These are phyloP conservation scores for Zygoascus flipseniorum DNA, from an alignment of 805 yeast genomes.

Conservation along the genomic window DNA sequence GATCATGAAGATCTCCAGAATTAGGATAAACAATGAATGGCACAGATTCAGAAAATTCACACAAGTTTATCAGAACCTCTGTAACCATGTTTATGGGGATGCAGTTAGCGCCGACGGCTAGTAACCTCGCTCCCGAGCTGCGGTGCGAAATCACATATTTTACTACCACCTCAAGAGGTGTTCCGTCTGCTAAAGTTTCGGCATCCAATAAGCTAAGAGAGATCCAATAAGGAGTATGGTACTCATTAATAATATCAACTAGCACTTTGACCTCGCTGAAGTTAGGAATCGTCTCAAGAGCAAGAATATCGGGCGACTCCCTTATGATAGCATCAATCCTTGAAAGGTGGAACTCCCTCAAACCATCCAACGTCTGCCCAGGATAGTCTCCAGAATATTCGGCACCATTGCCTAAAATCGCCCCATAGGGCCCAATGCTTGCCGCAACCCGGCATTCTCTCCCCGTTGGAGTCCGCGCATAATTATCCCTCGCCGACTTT, in stretches of 20 bases:
- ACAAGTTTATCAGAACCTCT: constrained; percentile 33
- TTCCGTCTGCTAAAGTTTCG: constrained; percentile 43
- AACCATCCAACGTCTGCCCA: constrained; percentile 25
- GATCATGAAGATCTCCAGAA: constrained; percentile 61
- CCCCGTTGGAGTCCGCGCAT: constrained; percentile 2
- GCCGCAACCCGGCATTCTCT: constrained; percentile 44
- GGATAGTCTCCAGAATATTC: constrained; percentile 69
- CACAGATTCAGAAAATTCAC: constrained; percentile 12
- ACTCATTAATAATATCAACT: constrained; percentile 31
- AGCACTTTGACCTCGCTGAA: constrained; percentile 47
- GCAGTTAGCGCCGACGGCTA: constrained; percentile 63
- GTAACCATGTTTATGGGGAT: constrained; percentile 39
- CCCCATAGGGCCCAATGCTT: constrained; percentile 73
- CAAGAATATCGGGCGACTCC: constrained; percentile 42
- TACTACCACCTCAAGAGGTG: constrained; percentile 31
- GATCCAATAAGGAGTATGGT: constrained; percentile 34
- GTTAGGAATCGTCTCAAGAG: constrained; percentile 68
- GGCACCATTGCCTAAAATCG: constrained; percentile 54
- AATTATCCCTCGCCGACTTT: constrained; percentile 18
- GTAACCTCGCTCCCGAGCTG: background rate
- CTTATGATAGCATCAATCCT: constrained; percentile 34
- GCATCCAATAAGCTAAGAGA: constrained; percentile 38
- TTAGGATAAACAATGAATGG: constrained; percentile 63
- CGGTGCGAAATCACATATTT: constrained; percentile 9
- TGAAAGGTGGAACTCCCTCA: constrained; percentile 45